Base-by-base conservation (phyloP, 352 stramenopile genomes). In the Pythium inflatum region DNA sequence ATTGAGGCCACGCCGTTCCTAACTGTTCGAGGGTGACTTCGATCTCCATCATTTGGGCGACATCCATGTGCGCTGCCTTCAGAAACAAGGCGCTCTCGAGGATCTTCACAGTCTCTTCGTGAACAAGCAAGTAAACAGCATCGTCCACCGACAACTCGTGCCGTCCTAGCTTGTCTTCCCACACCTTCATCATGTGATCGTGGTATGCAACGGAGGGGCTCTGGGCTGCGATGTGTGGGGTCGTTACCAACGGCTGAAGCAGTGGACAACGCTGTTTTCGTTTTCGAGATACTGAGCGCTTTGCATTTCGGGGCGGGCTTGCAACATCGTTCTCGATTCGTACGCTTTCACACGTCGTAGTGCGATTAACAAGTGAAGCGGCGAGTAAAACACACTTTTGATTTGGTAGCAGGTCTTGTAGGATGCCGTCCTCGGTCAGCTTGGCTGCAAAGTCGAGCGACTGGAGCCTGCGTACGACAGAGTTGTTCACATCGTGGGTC, bases 21-120 rank as follows among this genome's bases (percentile, higher is more conserved):
- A 83, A 45, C 55, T 71, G 74, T 9, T 76, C 65, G 11, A 88
- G 53, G 0, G 74, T 63, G 58, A 88, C 71, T 51, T 92, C 84
- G 12, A 90, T 50, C 49, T 90, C 79, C 70, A 90, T 77, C 28
- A 87, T 60, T 68, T 90, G 79, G 13, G 83, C 77, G 22, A 77
- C 79, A 20, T 70, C 74, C 45, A 90, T 33, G 2, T 49, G 31
- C 4, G 66, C 43, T 34, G 66, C 54, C 48, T 74, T 68, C 18
- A 90, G 27, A 34, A 92, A 69, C 13, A 76, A 77, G 2, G 70
- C 74, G 25, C 66, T 80, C 66, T 92, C 81, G 28, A 90, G 45
- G 6, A 82, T 70, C 16, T 58, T 51, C 28, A 74, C 59, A 6
- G 87, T 59, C 27, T 86, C 72, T 8, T 78, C 69, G 34, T 79